Percentiles rank a stretch among this genome's conserved stretches.
These are phyloP conservation scores for Detonula confervacea DNA, from an alignment of 352 stramenopile species.

Conservation along the genomic window DNA sequence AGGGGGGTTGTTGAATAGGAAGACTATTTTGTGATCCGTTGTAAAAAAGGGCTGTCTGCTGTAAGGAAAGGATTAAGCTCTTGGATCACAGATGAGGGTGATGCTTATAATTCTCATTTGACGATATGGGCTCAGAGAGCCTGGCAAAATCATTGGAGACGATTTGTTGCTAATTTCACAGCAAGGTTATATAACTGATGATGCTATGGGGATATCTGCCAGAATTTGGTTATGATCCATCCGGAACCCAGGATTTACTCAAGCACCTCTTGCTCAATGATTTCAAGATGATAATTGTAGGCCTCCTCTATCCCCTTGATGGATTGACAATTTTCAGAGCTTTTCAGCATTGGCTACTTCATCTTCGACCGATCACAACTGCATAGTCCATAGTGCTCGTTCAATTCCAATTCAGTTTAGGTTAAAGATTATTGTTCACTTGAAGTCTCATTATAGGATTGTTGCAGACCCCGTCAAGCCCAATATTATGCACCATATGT, in stretches of 20 bases:
- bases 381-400: no score
- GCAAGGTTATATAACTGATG: background rate
- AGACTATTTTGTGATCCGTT: no score
- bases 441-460: no score
- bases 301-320: background rate
- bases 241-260: background rate
- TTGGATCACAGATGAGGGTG: no score
- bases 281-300: background rate
- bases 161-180: background rate
- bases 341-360: background rate
- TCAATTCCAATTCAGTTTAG: no score
- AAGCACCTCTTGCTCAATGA: background rate
- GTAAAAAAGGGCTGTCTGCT: no score
- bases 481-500: no score
- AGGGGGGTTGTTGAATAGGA: no score
- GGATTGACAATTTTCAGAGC: background rate
- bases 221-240: background rate
- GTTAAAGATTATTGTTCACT: no score
- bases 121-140: background rate
- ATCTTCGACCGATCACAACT: background rate
- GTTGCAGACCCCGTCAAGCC: no score
- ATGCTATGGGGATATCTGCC: background rate
- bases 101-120: background rate
- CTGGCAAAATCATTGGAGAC: background rate
- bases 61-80: no score